Evolutionary conservation across 345 rosid species (phyloP), one percentile per base, ranked within the genome.

Genomic region (Schrenkiella parvula): DNA sequence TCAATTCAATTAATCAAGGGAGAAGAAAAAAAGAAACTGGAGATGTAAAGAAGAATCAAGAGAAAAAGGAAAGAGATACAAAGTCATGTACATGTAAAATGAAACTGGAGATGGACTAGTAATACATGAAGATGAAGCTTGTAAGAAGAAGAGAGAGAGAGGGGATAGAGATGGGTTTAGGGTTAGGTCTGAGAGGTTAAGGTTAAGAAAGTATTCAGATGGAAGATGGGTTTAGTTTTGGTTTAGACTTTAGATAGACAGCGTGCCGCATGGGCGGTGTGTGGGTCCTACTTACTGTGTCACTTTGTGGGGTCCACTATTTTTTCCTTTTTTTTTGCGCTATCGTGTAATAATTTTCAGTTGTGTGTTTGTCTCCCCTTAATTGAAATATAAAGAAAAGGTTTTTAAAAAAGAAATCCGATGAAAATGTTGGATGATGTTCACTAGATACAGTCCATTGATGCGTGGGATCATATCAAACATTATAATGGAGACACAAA

Each of bases 231-330:
- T 82, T 81, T 73, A 53, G 85, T 78, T 82, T 80, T 80, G 85
- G 89, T 85, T 80, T 57, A 17, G 60, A 31, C 60, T 55, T 68
- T 58, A 68, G 79, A 75, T 75, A 79, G 81, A 84, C 80, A 80
- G 80, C 86, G 85, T 88, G 89, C 85, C 88, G 79, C 85, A 89
- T 86, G 88, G 84, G 86, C 84, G 85, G 87, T 90, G 82, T 39
- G 84, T 82, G 86, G 96, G 83, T 6, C 82, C 89, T 70, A 51
- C 68, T 18, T 15, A 18, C 74, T 71, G 68, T 73, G 63, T 51
- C 74, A 60, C 74, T 65, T 43, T 47, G 56, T 76, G 74, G 85
- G 85, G 23, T 63, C 88, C 83, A 85, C 28, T 56, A 58, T 71
- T 62, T 54, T 4, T 6, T 58, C n/a, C n/a, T 17, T 21, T 41